Conservation (phyloP, 495 filamentous ascomycete species). For the Xylaria palmicola region DNA sequence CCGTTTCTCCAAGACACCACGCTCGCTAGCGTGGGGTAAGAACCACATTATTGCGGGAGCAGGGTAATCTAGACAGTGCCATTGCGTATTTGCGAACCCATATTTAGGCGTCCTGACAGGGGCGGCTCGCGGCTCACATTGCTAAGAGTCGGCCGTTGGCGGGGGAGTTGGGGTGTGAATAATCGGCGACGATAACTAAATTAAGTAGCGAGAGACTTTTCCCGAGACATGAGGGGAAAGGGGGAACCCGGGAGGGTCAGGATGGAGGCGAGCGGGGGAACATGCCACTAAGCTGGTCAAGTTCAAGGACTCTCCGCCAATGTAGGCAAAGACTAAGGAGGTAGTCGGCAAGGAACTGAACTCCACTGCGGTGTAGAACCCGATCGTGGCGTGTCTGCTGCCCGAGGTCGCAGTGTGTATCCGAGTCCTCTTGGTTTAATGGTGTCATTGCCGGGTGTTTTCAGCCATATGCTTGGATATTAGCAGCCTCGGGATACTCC, state of each 20-base stretch:
- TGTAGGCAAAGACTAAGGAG: background rate
- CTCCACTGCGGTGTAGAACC: background rate
- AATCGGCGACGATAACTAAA: background rate
- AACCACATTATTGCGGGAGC: background rate
- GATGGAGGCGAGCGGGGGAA: slow-evolving; percentile 6
- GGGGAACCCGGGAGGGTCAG: background rate
- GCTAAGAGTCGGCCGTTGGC: background rate
- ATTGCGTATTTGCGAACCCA: background rate
- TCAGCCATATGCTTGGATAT: background rate
- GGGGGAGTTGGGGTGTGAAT: background rate
- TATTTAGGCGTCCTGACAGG: background rate
- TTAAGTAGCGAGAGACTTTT: background rate
- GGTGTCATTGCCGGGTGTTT: background rate
- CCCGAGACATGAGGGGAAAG: background rate
- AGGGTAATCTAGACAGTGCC: background rate
- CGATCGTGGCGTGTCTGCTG: background rate
- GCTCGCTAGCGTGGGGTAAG: slow-evolving; percentile 14
- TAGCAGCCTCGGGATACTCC: background rate
- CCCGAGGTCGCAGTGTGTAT: slow-evolving; percentile 4
- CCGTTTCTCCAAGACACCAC: background rate
- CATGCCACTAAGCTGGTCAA: background rate
- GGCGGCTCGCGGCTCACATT: background rate
- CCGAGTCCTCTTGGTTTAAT: background rate
- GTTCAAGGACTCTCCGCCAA: too few relatives aligned
- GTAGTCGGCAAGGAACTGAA: background rate